Conservation (phyloP, 805 yeast genomes). For the Spathaspora gorwiae region DNA sequence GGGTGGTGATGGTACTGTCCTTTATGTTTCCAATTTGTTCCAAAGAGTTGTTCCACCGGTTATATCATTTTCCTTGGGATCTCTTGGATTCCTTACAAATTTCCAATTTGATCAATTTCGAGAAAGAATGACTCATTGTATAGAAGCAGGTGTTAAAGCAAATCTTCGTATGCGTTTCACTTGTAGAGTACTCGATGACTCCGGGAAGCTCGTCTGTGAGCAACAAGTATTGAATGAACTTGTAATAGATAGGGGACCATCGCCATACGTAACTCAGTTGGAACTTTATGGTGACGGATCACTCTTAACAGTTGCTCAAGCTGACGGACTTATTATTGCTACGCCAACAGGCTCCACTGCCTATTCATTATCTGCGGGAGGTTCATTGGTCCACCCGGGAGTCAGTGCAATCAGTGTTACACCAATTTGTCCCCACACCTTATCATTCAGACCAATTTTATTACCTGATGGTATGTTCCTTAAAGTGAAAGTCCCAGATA, state of each 20-base stretch:
- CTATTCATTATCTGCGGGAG: constrained; percentile 91
- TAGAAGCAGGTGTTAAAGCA: constrained; percentile 66
- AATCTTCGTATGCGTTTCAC: constrained; percentile 85
- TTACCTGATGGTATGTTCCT: constrained; percentile 90
- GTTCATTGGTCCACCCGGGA: constrained; percentile 89
- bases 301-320: constrained; percentile 82
- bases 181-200: constrained; percentile 57
- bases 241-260: constrained; percentile 90
- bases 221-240: constrained; percentile 86
- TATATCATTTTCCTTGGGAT: constrained; percentile 41
- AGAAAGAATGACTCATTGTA: constrained; percentile 49
- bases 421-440: constrained; percentile 94
- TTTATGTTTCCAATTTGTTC: constrained; percentile 39
- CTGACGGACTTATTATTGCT: constrained; percentile 88
- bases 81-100: constrained; percentile 55
- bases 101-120: constrained; percentile 74
- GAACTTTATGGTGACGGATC: constrained; percentile 88
- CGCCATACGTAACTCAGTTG: constrained; percentile 84
- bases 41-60: constrained; percentile 47
- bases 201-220: constrained; percentile 53
- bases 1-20: constrained; percentile 46
- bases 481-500: constrained; percentile 71
- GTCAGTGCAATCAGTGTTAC: constrained; percentile 90
- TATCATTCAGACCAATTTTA: constrained; percentile 87
- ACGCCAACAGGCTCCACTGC: constrained; percentile 98